Evolutionary conservation across 1,284 basidiomycete species (phyloP), one percentile per base, ranked within the genome.

Genomic region (Ganoderma meredithae): DNA sequence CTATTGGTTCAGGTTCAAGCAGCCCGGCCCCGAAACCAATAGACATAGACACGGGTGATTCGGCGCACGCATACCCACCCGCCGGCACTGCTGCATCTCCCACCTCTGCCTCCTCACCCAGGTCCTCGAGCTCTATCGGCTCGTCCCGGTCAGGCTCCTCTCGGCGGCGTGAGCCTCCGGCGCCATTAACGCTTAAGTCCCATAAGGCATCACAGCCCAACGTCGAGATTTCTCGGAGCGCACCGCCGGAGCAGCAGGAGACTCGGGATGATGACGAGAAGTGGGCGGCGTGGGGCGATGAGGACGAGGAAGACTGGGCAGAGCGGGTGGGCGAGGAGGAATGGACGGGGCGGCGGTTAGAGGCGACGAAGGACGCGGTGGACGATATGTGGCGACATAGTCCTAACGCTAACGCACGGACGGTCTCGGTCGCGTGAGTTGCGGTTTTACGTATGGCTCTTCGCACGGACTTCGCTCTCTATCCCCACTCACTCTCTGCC

Each of bases 31-130:
- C 68, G 75, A 77, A 77, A 62, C 72, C 62, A 77, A 74, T 72
- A 72, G 77, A 64, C 73, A 74, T 72, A 72, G 77, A 64, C 73
- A 75, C 70, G 33, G 69, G 53, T 13, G 65, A 78, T 17, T 82
- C 81, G 3, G 72, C 77, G 9, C 89, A 92, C 69, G 84, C 88
- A 44, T 91, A 91, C 74, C 90, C 90, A 41, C 90, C 90, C 15
- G 77, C 81, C 6, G 53, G 41, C 6, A 39, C 55, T 13, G 66
- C 63, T 12, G 56, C 58, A 15, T 72, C 71, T 2, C 71, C 71
- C 2, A 81, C 78, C 60, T 84, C 83, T 70, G 74, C 82, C 66
- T 74, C 81, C 1, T 84, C 83, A 70, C 72, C 79, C 2, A 78
- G 82, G 15, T 76, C 81, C 13, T 65, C 65, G 17, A 78, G 80